Conservation (phyloP, 352 stramenopile species). For the Globisporangium paddicum region DNA sequence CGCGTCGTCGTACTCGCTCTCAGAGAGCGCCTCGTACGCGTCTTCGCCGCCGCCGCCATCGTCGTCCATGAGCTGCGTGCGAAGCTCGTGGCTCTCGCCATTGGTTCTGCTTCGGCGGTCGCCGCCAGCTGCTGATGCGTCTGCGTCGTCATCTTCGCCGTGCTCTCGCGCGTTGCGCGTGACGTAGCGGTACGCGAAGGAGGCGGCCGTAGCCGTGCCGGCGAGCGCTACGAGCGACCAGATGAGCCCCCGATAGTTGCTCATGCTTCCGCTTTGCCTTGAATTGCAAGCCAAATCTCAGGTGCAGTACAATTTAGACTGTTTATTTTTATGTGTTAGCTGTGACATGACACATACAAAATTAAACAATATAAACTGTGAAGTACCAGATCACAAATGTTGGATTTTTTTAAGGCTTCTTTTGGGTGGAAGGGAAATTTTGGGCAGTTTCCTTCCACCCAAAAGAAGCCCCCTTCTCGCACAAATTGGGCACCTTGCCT, state of each 20-base stretch:
- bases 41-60: slow-evolving; percentile 17
- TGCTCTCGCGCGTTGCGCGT: slow-evolving; percentile 30
- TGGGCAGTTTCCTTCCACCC: too few relatives aligned
- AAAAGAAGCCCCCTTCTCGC: not conserved
- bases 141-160: slow-evolving; percentile 16
- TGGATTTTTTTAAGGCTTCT: too few relatives aligned
- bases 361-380: too few relatives aligned
- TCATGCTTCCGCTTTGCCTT: slow-evolving; percentile 12
- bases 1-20: slow-evolving; percentile 32
- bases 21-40: slow-evolving; percentile 35
- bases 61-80: slow-evolving; percentile 12
- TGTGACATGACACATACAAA: too few relatives aligned
- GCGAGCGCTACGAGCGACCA: slow-evolving; percentile 65
- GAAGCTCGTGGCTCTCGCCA: not conserved
- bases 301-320: too few relatives aligned
- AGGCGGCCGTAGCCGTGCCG: slow-evolving; percentile 53
- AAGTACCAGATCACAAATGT: too few relatives aligned
- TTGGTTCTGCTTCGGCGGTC: not conserved
- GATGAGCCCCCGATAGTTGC: slow-evolving; percentile 48
- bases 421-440: too few relatives aligned
- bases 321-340: too few relatives aligned
- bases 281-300: too few relatives aligned
- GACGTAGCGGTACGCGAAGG: slow-evolving; percentile 58
- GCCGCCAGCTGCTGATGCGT: not conserved
- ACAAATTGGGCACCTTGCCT: not conserved